A percentile compares a stretch with the other conserved stretches of the same genome.
These are phyloP conservation scores for Theileria sp. DNA, from an alignment of 169 alveolate genomes.

Conservation along the genomic window DNA sequence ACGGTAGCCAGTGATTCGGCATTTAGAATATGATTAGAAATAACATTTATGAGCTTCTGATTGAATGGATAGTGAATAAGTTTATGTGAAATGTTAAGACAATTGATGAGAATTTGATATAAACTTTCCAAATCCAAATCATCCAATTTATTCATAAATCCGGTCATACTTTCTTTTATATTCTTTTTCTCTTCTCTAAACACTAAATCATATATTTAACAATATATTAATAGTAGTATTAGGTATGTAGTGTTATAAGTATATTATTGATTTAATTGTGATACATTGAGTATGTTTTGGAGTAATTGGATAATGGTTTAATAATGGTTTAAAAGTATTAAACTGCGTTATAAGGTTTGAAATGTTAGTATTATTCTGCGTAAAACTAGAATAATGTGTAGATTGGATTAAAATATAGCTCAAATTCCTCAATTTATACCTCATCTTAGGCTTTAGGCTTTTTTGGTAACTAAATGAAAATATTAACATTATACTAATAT, in stretches of 20 bases:
- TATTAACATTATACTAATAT: no score
- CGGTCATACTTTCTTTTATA: slow-evolving; percentile 22
- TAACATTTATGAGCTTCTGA: background rate
- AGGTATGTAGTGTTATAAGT: background rate
- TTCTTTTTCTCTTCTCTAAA: slow-evolving; percentile 6
- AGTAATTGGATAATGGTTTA: background rate
- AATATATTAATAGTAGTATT: no score
- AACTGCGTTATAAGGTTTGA: background rate
- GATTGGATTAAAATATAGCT: background rate
- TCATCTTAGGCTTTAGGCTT: background rate
- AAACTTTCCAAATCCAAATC: slow-evolving; percentile 17
- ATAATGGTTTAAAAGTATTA: background rate
- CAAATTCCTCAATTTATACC: background rate
- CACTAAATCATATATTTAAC: background rate
- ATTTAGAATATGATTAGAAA: background rate
- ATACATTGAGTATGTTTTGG: background rate
- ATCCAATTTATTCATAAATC: slow-evolving; percentile 4
- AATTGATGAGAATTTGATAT: background rate
- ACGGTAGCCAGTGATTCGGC: background rate
- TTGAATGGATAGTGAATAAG: background rate
- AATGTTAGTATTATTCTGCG: background rate
- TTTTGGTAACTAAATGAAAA: background rate
- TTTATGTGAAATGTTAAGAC: background rate
- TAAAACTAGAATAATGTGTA: background rate
- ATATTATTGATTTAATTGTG: background rate